A percentile compares a stretch with the other conserved stretches of the same genome.
Evolutionary conservation across 2,329 filamentous ascomycete genomes (phyloP).

Genomic region (Ceratocystis lukuohia): DNA sequence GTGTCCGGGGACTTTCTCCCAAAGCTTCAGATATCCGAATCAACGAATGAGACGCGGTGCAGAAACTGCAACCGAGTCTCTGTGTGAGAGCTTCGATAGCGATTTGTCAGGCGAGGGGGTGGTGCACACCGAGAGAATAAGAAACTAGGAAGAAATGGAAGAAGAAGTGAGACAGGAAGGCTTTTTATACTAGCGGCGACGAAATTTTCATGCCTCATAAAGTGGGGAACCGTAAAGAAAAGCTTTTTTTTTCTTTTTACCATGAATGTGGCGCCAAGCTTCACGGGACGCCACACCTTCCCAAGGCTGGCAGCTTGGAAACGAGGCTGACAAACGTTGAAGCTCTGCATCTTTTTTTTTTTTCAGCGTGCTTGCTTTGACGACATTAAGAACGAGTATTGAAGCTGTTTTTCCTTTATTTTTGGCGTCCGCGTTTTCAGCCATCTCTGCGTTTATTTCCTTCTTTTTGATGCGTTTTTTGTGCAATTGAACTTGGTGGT

Average conservation of each 20-base stretch:
- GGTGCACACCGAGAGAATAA: constrained; percentile 34
- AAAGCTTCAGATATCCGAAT: constrained; percentile 48
- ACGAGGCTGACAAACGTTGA: constrained; percentile 2
- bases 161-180: constrained; percentile 10
- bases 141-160: constrained; percentile 22
- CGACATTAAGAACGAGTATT: background rate
- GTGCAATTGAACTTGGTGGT: background rate
- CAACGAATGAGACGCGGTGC: constrained; percentile 23
- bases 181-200: constrained; percentile 6
- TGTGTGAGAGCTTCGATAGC: constrained; percentile 98
- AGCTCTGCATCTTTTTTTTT: background rate
- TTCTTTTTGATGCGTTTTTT: background rate
- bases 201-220: background rate
- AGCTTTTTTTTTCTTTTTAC: background rate
- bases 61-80: constrained; percentile 33
- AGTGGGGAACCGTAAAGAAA: background rate
- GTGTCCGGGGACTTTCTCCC: constrained; percentile 99
- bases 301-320: background rate
- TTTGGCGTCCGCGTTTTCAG: background rate
- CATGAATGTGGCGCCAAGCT: too few relatives aligned
- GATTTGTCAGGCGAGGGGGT: constrained; percentile 97
- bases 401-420: background rate
- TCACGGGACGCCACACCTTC: background rate
- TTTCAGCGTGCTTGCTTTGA: background rate
- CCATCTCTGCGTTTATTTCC: background rate